Evolutionary conservation across 306 rosid genomes (phyloP).

Genomic region (Phaseolus lunatus): DNA sequence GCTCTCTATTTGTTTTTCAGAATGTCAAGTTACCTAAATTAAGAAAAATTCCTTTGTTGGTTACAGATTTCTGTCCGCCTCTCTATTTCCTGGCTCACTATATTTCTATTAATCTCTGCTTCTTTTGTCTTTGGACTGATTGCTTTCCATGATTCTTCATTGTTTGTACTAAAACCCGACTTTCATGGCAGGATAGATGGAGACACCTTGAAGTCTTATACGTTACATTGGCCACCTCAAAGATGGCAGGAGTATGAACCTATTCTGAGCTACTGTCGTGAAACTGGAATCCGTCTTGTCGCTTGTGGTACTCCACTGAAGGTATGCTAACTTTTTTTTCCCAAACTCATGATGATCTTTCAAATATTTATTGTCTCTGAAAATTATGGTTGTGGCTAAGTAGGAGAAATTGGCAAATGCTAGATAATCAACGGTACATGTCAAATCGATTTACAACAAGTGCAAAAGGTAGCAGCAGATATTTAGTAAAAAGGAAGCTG

Average conservation of each 20-base stretch:
- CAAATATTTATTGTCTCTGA: slow-evolving; percentile 5
- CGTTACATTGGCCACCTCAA: slow-evolving; percentile 77
- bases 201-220: slow-evolving; percentile 69
- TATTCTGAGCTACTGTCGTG: slow-evolving; percentile 78
- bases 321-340: slow-evolving; percentile 54
- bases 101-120: not conserved
- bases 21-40: slow-evolving; percentile 19
- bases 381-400: slow-evolving; percentile 19
- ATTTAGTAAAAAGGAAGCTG: not conserved
- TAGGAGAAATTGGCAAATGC: slow-evolving; percentile 12
- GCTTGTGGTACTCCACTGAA: slow-evolving; percentile 85
- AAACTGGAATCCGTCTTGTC: slow-evolving; percentile 72
- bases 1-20: slow-evolving; percentile 19
- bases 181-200: slow-evolving; percentile 81
- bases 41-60: slow-evolving; percentile 11
- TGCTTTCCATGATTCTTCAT: slow-evolving; percentile 7
- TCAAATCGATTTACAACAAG: slow-evolving; percentile 18
- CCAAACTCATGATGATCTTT: not conserved
- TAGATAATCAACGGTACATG: slow-evolving; percentile 12
- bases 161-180: slow-evolving; percentile 36
- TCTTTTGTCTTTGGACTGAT: slow-evolving; percentile 4
- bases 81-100: not conserved
- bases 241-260: slow-evolving; percentile 98
- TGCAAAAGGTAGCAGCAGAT: slow-evolving; percentile 4
- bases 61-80: not conserved